Evolutionary conservation across 768 basidiomycete genomes (phyloP).

Genomic region (Mrakia gelida): DNA sequence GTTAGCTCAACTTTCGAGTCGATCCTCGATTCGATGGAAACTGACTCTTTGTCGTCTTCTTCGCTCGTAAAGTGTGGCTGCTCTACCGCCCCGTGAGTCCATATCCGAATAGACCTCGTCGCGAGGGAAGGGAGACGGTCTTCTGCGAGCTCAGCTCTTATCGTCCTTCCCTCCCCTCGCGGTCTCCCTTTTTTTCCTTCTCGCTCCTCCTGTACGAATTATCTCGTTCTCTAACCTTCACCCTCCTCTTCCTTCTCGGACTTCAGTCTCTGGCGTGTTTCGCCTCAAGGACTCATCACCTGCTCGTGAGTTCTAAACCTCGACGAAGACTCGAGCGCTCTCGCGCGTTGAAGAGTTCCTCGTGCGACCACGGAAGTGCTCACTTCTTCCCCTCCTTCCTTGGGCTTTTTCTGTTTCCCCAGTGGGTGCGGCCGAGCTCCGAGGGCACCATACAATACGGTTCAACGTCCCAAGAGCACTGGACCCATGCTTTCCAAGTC

Average conservation of each 20-base stretch:
- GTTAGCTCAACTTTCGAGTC: background rate
- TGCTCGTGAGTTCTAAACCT: background rate
- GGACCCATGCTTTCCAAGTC: background rate
- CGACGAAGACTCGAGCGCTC: background rate
- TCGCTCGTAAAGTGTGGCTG: background rate
- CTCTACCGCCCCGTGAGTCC: background rate
- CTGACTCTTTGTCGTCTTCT: background rate
- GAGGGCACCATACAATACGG: constrained; percentile 1
- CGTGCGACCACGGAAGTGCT: background rate
- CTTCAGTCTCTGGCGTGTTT: constrained; percentile 8
- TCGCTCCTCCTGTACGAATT: background rate
- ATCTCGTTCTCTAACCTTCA: background rate
- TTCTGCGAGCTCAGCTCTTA: constrained; percentile 2
- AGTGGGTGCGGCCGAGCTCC: constrained; percentile 8
- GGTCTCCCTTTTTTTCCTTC: background rate
- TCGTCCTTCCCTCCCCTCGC: background rate
- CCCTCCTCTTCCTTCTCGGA: background rate
- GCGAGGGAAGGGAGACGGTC: background rate
- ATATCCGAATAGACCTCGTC: background rate
- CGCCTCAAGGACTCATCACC: background rate
- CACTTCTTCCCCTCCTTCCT: background rate
- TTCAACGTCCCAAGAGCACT: background rate
- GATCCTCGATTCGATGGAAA: too few species aligned
- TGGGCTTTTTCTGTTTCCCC: background rate
- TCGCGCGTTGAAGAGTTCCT: background rate